These are phyloP conservation scores for Pythium plurisporium DNA, from an alignment of 352 stramenopile genomes.

Conservation along the genomic window DNA sequence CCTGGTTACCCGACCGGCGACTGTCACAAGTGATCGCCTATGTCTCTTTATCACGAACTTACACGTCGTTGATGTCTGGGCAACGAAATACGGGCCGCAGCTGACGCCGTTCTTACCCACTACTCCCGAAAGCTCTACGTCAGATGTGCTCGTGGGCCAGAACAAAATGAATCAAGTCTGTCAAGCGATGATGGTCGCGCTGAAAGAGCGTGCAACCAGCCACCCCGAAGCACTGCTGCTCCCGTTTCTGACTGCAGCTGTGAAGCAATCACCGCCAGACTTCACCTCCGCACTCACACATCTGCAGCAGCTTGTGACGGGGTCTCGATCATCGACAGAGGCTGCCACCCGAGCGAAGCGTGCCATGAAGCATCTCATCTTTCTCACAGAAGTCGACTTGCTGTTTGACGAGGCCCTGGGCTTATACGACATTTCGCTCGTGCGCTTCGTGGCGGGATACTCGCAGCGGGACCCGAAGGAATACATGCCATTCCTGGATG, in stretches of 20 bases:
- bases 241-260: conserved; percentile 55
- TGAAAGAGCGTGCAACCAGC: conserved; percentile 22
- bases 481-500: conserved; percentile 60
- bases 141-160: background rate
- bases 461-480: conserved; percentile 70
- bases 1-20: conserved; percentile 24
- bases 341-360: conserved; percentile 30
- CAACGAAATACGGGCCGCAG: conserved; percentile 53
- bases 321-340: background rate
- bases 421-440: conserved; percentile 62
- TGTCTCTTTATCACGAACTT: conserved; percentile 77
- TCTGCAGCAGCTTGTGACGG: conserved; percentile 32
- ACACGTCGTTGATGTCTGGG: conserved; percentile 62
- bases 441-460: conserved; percentile 53
- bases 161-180: conserved; percentile 62
- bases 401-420: conserved; percentile 63
- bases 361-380: conserved; percentile 68
- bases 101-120: conserved; percentile 27
- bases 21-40: conserved; percentile 53
- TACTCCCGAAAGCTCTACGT: background rate
- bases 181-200: conserved; percentile 25
- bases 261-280: conserved; percentile 60
- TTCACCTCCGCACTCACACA: conserved; percentile 38
- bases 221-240: conserved; percentile 42
- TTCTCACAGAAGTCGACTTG: conserved; percentile 63